Percentiles rank a stretch among this genome's conserved stretches.
phyloP scores from a whole-genome alignment of 495 filamentous ascomycete species.

The Aeminium ludgeri region DNA sequence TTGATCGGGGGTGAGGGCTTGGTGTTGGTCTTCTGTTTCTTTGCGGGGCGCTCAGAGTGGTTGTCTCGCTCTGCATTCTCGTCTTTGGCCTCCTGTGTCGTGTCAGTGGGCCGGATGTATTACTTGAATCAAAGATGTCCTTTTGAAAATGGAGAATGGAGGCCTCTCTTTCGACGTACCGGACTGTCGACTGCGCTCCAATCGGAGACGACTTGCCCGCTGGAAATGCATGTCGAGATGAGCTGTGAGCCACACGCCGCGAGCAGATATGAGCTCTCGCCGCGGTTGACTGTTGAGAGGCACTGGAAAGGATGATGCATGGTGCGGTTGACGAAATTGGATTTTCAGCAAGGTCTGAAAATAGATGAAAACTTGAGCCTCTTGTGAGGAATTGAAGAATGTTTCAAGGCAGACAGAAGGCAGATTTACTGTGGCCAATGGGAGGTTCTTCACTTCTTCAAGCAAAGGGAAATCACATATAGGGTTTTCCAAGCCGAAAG shows the following conservation, averaged over 20 bases:
- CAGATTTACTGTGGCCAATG: too few species aligned
- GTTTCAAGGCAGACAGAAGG: too few species aligned
- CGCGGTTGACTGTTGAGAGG: not conserved
- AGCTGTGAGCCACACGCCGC: slow-evolving; percentile 11
- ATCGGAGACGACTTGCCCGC: slow-evolving; percentile 5
- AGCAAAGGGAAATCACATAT: too few species aligned
- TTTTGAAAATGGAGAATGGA: not conserved
- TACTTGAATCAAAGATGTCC: not conserved
- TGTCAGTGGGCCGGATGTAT: not conserved
- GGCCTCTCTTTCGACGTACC: not conserved
- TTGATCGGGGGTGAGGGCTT: slow-evolving; percentile 3
- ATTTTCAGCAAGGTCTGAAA: too few species aligned
- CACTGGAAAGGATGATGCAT: slow-evolving; percentile 13
- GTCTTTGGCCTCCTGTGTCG: not conserved
- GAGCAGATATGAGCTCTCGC: slow-evolving; percentile 1
- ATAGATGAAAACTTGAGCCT: too few species aligned
- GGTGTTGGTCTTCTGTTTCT: slow-evolving; percentile 12
- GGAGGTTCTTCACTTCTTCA: too few species aligned
- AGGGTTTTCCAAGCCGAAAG: too few species aligned
- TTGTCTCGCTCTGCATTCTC: not conserved
- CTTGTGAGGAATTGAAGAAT: too few species aligned
- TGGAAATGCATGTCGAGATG: not conserved
- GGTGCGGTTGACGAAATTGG: not conserved
- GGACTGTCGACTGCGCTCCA: slow-evolving; percentile 1
- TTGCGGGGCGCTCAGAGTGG: slow-evolving; percentile 3